These are phyloP conservation scores for Boletus reticuloceps DNA, from an alignment of 768 basidiomycete genomes.

Conservation along the genomic window DNA sequence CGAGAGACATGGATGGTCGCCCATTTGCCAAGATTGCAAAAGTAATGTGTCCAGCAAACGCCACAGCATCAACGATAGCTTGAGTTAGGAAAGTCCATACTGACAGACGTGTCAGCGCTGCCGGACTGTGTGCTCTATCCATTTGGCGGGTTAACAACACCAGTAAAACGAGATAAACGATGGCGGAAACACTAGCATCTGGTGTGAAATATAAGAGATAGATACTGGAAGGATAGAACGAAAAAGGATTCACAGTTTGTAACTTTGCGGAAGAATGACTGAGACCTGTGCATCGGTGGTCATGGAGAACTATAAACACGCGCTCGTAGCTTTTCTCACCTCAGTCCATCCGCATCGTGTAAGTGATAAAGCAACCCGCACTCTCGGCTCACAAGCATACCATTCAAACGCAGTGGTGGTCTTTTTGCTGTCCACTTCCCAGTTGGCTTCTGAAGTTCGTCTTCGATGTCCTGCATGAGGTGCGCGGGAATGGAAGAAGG, in stretches of 20 bases:
- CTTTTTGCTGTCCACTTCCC: constrained; percentile 59
- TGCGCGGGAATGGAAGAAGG: constrained; percentile 48
- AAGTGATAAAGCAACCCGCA: constrained; percentile 77
- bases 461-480: constrained; percentile 68
- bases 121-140: constrained; percentile 71
- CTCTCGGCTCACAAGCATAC: constrained; percentile 70
- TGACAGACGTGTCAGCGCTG: constrained; percentile 75
- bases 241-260: constrained; percentile 50
- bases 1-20: constrained; percentile 71
- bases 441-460: constrained; percentile 71
- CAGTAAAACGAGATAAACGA: constrained; percentile 67
- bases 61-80: constrained; percentile 74
- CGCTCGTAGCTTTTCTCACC: constrained; percentile 39
- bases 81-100: constrained; percentile 82
- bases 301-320: neutral
- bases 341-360: constrained; percentile 63
- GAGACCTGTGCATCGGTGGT: constrained; percentile 37
- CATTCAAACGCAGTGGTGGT: constrained; percentile 58
- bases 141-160: constrained; percentile 72
- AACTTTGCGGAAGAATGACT: constrained; percentile 71
- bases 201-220: constrained; percentile 5
- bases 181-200: constrained; percentile 73
- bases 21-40: constrained; percentile 86
- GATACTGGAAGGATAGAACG: neutral
- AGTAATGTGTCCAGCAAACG: constrained; percentile 86